phyloP scores from a whole-genome alignment of 108 stramenopile species.

The Ochromonas danica region DNA sequence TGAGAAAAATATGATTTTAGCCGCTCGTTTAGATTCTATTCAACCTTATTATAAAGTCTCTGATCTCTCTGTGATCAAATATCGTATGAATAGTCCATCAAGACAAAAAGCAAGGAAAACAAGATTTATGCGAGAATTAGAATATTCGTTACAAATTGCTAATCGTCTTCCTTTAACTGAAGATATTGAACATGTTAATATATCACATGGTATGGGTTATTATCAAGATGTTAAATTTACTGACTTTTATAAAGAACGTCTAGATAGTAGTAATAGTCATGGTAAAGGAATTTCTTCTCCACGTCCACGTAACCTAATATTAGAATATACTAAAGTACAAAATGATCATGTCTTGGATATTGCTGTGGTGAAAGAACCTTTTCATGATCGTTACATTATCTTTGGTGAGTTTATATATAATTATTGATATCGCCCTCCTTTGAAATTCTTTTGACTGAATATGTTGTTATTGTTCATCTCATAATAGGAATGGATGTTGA shows the following conservation, averaged over 20 bases:
- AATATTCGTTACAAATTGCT: background rate
- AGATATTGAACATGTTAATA: constrained; percentile 16
- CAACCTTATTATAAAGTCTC: constrained; percentile 5
- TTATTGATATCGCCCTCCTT: no score
- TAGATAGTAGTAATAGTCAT: constrained; percentile 3
- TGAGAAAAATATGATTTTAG: constrained; percentile 30
- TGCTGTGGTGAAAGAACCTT: constrained; percentile 31
- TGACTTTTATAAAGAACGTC: background rate
- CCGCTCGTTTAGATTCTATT: constrained; percentile 13
- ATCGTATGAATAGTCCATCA: background rate
- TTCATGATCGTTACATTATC: constrained; percentile 27
- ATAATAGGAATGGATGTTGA: constrained; percentile 33
- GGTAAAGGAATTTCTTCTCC: background rate
- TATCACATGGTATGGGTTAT: background rate
- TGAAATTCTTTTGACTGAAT: no score
- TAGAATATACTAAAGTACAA: constrained; percentile 30
- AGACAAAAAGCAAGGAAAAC: background rate
- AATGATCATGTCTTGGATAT: constrained; percentile 6
- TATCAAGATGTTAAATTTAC: background rate
- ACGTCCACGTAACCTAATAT: background rate
- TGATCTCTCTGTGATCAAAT: constrained; percentile 1
- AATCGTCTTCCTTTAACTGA: background rate
- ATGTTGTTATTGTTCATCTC: no score
- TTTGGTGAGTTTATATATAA: no score
- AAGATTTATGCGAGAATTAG: constrained; percentile 1